Conservation (phyloP, 148 eudicot species). For the Rhododendron ovatum region DNA sequence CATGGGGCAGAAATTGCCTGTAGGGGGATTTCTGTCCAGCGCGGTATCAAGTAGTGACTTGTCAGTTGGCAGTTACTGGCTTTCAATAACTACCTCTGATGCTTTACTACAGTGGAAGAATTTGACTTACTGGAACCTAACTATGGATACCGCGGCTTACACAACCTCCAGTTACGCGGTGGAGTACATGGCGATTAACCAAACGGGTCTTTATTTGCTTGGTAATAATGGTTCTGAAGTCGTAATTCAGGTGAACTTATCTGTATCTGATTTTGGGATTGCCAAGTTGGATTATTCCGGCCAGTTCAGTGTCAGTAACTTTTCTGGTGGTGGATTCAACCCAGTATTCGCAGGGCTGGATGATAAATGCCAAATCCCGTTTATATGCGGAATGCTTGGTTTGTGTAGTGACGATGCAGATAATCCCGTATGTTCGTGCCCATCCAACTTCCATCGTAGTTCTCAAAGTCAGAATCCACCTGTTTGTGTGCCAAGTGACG, state of each 20-base stretch:
- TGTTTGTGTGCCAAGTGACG: slow-evolving; percentile 45
- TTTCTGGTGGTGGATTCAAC: slow-evolving; percentile 21
- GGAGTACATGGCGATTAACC: slow-evolving; percentile 46
- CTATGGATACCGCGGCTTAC: slow-evolving; percentile 45
- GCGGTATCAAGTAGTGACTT: slow-evolving; percentile 38
- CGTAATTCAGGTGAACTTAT: slow-evolving; percentile 35
- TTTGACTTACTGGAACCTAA: slow-evolving; percentile 54
- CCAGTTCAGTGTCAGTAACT: slow-evolving; percentile 46
- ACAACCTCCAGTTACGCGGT: slow-evolving; percentile 38
- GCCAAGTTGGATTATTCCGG: slow-evolving; percentile 51
- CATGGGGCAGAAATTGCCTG: slow-evolving; percentile 46
- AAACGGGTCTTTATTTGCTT: slow-evolving; percentile 51
- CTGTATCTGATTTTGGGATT: slow-evolving; percentile 39
- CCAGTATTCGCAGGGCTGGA: slow-evolving; percentile 45
- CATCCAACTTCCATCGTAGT: slow-evolving; percentile 35
- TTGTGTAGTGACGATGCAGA: slow-evolving; percentile 29
- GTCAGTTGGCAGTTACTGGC: slow-evolving; percentile 44
- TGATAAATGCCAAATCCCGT: slow-evolving; percentile 52
- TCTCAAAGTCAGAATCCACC: slow-evolving; percentile 11
- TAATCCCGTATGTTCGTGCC: slow-evolving; percentile 56
- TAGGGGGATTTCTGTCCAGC: slow-evolving; percentile 34
- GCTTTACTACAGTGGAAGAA: slow-evolving; percentile 47
- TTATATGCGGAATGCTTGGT: slow-evolving; percentile 54
- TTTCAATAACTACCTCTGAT: slow-evolving; percentile 22
- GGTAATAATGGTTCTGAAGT: slow-evolving; percentile 39